Conservation (phyloP, 1,139 yeast genomes). For the Candida glucosophila region DNA sequence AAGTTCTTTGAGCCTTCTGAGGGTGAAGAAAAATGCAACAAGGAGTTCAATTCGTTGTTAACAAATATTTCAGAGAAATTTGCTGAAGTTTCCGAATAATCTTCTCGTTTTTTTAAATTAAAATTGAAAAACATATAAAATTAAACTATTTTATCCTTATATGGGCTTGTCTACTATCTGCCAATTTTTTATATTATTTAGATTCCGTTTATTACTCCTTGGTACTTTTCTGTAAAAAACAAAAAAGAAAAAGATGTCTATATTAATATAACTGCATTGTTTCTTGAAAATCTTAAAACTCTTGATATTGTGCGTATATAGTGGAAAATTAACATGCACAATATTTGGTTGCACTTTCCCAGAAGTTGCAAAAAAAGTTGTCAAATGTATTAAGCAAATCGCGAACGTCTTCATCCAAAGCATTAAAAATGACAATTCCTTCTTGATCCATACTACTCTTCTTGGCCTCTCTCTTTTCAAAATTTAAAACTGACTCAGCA, state of each 20-base stretch:
- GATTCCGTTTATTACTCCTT: too few species aligned
- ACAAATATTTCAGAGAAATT: conserved; percentile 78
- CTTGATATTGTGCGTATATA: too few species aligned
- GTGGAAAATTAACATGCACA: too few species aligned
- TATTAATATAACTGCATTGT: too few species aligned
- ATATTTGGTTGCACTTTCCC: conserved; percentile 1
- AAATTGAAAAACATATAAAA: too few species aligned
- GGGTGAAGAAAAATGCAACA: conserved; percentile 72
- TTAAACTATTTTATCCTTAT: too few species aligned
- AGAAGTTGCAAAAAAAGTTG: conserved; percentile 12
- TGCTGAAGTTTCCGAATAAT: conserved; percentile 91
- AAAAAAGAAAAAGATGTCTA: too few species aligned
- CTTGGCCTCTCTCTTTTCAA: conserved; percentile 6
- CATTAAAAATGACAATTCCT: conserved; percentile 9
- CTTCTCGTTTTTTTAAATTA: too few species aligned
- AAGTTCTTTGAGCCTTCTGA: conserved; percentile 93
- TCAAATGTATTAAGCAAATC: conserved; percentile 12
- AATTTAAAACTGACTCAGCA: conserved; percentile 13
- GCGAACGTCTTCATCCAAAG: conserved; percentile 11
- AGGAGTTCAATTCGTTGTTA: conserved; percentile 70
- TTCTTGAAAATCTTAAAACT: too few species aligned
- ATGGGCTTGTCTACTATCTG: too few species aligned
- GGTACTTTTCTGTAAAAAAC: too few species aligned
- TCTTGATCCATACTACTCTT: conserved; percentile 4
- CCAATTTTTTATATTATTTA: too few species aligned